Conservation (phyloP, 2,329 filamentous ascomycete genomes). For the Cordyceps javanica region DNA sequence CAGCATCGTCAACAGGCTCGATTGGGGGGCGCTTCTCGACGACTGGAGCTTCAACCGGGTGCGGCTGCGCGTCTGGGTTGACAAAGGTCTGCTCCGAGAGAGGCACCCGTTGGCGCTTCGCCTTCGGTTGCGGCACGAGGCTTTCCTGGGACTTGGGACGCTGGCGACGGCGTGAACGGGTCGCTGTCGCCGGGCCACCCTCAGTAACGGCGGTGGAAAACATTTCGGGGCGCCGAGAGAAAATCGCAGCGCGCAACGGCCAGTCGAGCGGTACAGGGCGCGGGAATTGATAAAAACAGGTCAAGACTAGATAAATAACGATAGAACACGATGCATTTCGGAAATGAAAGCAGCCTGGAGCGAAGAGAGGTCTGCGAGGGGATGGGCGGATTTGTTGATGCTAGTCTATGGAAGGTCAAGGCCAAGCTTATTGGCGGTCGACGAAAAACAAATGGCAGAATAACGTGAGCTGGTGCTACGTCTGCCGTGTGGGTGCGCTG, state of each 20-base stretch:
- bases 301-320: constrained; percentile 7
- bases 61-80: constrained; percentile 43
- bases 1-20: constrained; percentile 38
- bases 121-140: constrained; percentile 52
- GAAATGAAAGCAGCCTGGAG: constrained; percentile 1
- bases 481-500: neutral
- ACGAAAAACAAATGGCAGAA: constrained; percentile 24
- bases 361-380: neutral
- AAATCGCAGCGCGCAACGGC: constrained; percentile 9
- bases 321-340: constrained; percentile 9
- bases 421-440: constrained; percentile 22
- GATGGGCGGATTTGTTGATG: constrained; percentile 10
- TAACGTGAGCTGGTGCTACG: constrained; percentile 4
- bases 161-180: constrained; percentile 55
- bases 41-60: constrained; percentile 50
- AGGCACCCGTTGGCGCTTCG: constrained; percentile 55
- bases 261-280: neutral
- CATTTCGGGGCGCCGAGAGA: constrained; percentile 35
- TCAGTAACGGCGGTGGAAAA: constrained; percentile 51
- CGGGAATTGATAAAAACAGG: constrained; percentile 9
- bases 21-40: constrained; percentile 42
- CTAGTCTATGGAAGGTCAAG: constrained; percentile 18
- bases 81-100: constrained; percentile 51
- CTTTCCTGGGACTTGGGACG: constrained; percentile 52
- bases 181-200: constrained; percentile 49